Percentiles rank a stretch among this genome's conserved stretches.
Evolutionary conservation across 331 rosid species (phyloP).

Genomic region (Dryas integrifolia): DNA sequence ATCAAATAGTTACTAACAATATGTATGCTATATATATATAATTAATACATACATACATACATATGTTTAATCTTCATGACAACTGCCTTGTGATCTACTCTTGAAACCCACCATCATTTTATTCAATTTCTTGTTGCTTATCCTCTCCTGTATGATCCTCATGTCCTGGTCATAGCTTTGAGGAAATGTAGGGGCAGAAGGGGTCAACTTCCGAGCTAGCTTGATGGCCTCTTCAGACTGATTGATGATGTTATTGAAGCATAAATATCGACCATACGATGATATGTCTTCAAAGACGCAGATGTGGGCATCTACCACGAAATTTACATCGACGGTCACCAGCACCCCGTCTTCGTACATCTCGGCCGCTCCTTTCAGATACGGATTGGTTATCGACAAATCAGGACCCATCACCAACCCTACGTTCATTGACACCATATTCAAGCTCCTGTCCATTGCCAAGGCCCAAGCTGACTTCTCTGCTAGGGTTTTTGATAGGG

Average conservation of each 20-base stretch:
- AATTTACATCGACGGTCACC: conserved; percentile 65
- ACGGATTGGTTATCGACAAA: conserved; percentile 53
- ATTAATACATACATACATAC: neutral
- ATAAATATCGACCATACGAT: conserved; percentile 81
- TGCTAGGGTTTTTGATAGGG: conserved; percentile 67
- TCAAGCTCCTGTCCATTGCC: conserved; percentile 89
- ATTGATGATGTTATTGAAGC: conserved; percentile 66
- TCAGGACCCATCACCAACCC: conserved; percentile 48
- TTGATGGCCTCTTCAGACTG: conserved; percentile 56
- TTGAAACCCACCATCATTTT: conserved; percentile 64
- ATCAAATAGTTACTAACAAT: neutral
- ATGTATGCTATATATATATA: no score
- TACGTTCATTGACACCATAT: conserved; percentile 67
- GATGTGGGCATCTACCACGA: conserved; percentile 62
- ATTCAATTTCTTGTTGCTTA: conserved; percentile 84
- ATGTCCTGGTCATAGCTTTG: conserved; percentile 42
- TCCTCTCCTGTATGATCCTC: conserved; percentile 54
- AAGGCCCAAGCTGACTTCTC: conserved; percentile 88
- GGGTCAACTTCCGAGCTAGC: conserved; percentile 58
- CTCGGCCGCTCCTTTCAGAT: conserved; percentile 90
- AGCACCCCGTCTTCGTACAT: conserved; percentile 86
- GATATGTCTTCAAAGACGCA: conserved; percentile 65
- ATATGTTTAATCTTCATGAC: neutral
- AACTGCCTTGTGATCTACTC: conserved; percentile 27
- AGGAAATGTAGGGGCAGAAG: conserved; percentile 38